phyloP scores from a whole-genome alignment of 768 basidiomycete species.

The Cantharellus anzutake region DNA sequence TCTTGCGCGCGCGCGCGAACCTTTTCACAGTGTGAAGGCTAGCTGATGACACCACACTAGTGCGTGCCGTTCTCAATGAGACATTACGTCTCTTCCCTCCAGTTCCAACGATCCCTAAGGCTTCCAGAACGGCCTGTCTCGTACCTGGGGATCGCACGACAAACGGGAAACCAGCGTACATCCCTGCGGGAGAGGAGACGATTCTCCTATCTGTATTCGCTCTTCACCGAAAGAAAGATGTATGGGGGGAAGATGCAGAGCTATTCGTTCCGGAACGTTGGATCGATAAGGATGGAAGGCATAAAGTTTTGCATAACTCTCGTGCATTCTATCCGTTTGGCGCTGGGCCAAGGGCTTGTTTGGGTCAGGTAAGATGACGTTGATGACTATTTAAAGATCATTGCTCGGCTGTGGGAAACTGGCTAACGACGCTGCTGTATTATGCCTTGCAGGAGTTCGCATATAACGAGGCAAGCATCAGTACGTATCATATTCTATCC shows the following conservation, averaged over 20 bases:
- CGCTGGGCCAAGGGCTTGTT: conserved; percentile 35
- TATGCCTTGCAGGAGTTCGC: conserved; percentile 5
- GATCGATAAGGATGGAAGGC: conserved; percentile 22
- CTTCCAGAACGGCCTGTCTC: conserved; percentile 6
- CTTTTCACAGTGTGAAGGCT: background rate
- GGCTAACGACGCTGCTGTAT: background rate
- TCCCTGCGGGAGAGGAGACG: background rate
- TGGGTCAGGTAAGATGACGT: background rate
- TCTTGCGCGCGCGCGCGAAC: background rate
- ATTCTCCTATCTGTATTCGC: conserved; percentile 3
- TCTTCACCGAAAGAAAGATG: conserved; percentile 22
- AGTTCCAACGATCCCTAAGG: background rate
- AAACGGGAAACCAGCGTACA: background rate
- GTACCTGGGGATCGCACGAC: background rate
- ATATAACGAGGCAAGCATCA: conserved; percentile 7
- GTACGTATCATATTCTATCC: background rate
- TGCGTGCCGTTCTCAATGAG: conserved; percentile 18
- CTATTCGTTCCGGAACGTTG: conserved; percentile 66
- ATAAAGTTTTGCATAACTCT: conserved; percentile 7
- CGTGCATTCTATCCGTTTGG: conserved; percentile 42
- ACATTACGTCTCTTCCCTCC: conserved; percentile 19
- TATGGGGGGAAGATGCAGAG: conserved; percentile 64
- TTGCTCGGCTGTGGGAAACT: background rate
- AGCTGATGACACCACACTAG: conserved; percentile 8
- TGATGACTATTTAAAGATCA: background rate